phyloP scores from a whole-genome alignment of 345 rosid genomes.

The Nasturtium officinale region DNA sequence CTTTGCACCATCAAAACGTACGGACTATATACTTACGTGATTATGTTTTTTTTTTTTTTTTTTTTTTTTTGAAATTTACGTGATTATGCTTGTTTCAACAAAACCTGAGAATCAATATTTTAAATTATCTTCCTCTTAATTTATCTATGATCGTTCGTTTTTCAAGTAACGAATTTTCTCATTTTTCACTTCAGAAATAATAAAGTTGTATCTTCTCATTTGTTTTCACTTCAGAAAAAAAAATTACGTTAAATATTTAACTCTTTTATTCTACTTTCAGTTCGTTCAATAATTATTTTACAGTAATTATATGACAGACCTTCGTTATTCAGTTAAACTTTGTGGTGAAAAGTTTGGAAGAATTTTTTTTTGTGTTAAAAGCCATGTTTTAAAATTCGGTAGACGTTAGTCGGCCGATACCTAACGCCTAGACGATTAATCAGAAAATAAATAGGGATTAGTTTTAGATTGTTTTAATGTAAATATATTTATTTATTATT shows the following conservation, averaged over 20 bases:
- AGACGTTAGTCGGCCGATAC: too few species aligned
- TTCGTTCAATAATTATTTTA: not conserved
- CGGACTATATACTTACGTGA: not conserved
- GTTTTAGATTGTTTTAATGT: too few species aligned
- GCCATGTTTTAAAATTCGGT: too few species aligned
- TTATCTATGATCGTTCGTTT: not conserved
- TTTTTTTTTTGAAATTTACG: too few species aligned
- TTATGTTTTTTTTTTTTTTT: too few species aligned
- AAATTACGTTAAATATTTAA: too few species aligned
- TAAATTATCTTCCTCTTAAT: not conserved
- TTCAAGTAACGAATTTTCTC: not conserved
- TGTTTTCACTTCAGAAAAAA: not conserved
- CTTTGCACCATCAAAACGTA: too few species aligned
- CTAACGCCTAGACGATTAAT: too few species aligned
- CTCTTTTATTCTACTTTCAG: not conserved
- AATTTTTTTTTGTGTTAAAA: too few species aligned
- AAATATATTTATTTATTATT: too few species aligned
- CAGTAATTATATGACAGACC: not conserved
- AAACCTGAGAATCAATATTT: not conserved
- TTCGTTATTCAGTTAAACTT: not conserved
- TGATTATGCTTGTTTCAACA: not conserved
- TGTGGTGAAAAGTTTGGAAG: slow-evolving; percentile 22
- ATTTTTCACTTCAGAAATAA: not conserved
- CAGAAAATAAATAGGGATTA: too few species aligned
- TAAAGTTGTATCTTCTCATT: not conserved